These are phyloP conservation scores for Borealophlyctis nickersoniae DNA, from an alignment of 192 early-diverging fungal species.

Conservation along the genomic window DNA sequence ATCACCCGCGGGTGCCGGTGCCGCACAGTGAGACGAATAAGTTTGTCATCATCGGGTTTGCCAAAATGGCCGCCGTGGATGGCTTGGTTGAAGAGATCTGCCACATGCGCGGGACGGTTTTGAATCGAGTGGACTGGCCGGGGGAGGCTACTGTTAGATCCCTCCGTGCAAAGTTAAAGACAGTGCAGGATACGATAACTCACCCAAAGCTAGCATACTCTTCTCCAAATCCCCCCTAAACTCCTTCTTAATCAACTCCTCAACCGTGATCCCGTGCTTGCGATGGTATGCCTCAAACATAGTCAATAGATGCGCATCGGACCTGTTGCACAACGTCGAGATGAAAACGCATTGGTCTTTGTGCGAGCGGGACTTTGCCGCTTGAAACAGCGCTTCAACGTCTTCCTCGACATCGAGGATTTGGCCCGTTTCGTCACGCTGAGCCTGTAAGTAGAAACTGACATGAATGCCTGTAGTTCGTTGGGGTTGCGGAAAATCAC, in stretches of 20 bases:
- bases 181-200: not conserved
- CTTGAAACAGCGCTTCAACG: constrained; percentile 16
- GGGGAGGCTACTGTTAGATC: not conserved
- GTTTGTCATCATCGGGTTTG: constrained; percentile 39
- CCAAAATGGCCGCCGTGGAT: constrained; percentile 34
- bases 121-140: constrained; percentile 25
- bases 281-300: constrained; percentile 18
- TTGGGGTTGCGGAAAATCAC: not conserved
- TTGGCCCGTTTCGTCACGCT: constrained; percentile 1
- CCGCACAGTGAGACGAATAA: constrained; percentile 40
- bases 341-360: constrained; percentile 10
- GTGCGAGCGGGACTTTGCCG: constrained; percentile 8
- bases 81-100: constrained; percentile 34
- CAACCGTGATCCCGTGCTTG: constrained; percentile 18
- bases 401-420: constrained; percentile 12
- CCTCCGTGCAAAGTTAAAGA: not conserved
- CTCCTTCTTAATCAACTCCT: constrained; percentile 15
- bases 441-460: not conserved
- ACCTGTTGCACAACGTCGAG: constrained; percentile 7
- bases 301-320: constrained; percentile 8
- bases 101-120: constrained; percentile 36
- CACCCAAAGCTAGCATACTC: constrained; percentile 5
- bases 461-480: not conserved
- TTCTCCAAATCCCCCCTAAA: constrained; percentile 16
- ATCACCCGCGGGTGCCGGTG: constrained; percentile 35